Evolutionary conservation across 352 stramenopile species (phyloP).

Genomic region (Phytopythium helicoides): DNA sequence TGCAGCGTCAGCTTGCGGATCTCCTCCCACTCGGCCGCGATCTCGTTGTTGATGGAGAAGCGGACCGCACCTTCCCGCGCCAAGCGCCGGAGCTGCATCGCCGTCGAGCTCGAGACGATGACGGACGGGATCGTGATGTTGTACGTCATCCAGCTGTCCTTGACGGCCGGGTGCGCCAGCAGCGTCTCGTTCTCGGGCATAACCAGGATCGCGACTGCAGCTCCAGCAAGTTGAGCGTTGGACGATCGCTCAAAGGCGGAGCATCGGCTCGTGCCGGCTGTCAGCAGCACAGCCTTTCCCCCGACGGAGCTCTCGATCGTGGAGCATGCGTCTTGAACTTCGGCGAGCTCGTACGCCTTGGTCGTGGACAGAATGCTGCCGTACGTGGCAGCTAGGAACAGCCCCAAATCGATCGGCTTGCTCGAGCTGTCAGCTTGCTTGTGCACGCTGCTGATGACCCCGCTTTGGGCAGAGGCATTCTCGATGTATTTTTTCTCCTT

Average conservation of each 20-base stretch:
- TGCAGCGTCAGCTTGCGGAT: conserved; percentile 29
- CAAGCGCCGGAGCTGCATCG: conserved; percentile 17
- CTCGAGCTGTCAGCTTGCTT: background rate
- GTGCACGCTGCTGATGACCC: conserved; percentile 29
- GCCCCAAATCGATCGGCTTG: conserved; percentile 22
- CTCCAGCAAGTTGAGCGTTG: conserved; percentile 38
- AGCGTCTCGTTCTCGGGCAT: conserved; percentile 19
- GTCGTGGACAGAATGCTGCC: conserved; percentile 36
- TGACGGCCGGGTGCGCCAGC: conserved; percentile 30
- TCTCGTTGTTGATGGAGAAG: conserved; percentile 33
- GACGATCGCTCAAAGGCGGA: conserved; percentile 44
- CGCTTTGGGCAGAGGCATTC: conserved; percentile 24
- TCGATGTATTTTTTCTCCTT: conserved; percentile 39
- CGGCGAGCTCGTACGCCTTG: conserved; percentile 20
- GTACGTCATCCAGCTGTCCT: conserved; percentile 57
- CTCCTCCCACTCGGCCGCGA: conserved; percentile 52
- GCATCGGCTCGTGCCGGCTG: conserved; percentile 19
- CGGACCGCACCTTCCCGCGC: conserved; percentile 14
- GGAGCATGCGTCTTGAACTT: conserved; percentile 13
- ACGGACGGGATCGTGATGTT: conserved; percentile 62
- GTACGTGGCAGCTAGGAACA: conserved; percentile 53
- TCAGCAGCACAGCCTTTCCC: conserved; percentile 32
- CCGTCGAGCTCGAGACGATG: conserved; percentile 33
- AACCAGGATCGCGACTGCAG: conserved; percentile 31
- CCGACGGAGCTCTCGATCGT: conserved; percentile 5